Conservation (phyloP, 352 stramenopile species). For the Aphanomyces stellatus region DNA sequence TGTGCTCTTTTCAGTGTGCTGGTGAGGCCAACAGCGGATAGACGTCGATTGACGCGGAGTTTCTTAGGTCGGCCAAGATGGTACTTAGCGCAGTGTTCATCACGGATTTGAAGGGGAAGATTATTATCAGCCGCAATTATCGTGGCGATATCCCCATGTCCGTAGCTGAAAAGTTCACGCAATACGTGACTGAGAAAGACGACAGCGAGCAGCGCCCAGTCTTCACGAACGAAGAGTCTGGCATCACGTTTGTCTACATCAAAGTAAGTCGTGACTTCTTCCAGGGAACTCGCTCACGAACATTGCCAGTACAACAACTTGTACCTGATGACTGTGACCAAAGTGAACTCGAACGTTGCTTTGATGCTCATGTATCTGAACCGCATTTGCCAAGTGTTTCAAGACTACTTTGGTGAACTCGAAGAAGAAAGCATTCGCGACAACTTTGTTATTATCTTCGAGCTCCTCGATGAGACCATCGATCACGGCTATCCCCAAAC, state of each 20-base stretch:
- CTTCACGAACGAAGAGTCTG: constrained; percentile 85
- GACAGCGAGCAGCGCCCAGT: constrained; percentile 91
- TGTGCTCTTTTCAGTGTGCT: background rate
- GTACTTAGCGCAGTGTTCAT: constrained; percentile 98
- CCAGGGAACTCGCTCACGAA: background rate
- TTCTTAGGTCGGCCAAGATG: constrained; percentile 47
- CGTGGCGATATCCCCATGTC: constrained; percentile 96
- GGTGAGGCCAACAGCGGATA: background rate
- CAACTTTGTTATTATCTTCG: constrained; percentile 99
- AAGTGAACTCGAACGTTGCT: constrained; percentile 98
- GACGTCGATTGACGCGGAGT: background rate
- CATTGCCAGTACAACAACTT: constrained; percentile 95
- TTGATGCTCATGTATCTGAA: constrained; percentile 93
- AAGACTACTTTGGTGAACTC: constrained; percentile 99
- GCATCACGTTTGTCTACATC: constrained; percentile 93
- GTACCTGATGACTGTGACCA: constrained; percentile 98
- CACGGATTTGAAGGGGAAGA: constrained; percentile 98
- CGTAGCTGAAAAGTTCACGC: constrained; percentile 83
- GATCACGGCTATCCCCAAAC: constrained; percentile 99
- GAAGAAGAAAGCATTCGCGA: constrained; percentile 99
- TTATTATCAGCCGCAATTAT: constrained; percentile 99
- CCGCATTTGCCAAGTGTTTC: constrained; percentile 91
- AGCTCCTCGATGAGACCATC: constrained; percentile 99
- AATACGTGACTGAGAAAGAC: constrained; percentile 91
- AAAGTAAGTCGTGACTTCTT: constrained; percentile 51